Conservation (phyloP, 2,329 filamentous ascomycete genomes). For the Aspergillus fijiensis region DNA sequence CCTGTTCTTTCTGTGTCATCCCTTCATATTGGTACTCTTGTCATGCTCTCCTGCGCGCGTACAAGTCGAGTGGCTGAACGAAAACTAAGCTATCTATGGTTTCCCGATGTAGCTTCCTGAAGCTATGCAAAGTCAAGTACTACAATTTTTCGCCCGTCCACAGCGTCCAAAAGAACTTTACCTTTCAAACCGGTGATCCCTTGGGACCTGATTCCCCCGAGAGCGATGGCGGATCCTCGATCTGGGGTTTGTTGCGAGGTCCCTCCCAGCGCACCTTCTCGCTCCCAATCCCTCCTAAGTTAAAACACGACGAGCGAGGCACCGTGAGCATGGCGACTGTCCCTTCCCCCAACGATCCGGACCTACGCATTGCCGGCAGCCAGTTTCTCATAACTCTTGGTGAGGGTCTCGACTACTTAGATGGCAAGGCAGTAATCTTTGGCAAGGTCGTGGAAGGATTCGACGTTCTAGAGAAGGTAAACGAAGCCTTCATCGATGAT, state of each 20-base stretch:
- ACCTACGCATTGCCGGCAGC: conserved; percentile 78
- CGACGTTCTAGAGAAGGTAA: conserved; percentile 90
- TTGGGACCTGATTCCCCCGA: conserved; percentile 79
- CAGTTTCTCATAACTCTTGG: conserved; percentile 93
- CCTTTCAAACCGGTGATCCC: conserved; percentile 93
- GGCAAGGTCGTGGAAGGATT: conserved; percentile 95
- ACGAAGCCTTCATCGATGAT: conserved; percentile 81
- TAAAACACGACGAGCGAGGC: conserved; percentile 84
- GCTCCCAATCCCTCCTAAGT: conserved; percentile 79
- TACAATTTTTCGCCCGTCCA: conserved; percentile 96
- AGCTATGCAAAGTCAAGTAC: conserved; percentile 98
- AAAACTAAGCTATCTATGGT: conserved; percentile 52
- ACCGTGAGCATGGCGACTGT: conserved; percentile 98
- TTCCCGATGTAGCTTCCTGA: conserved; percentile 71
- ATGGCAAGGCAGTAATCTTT: conserved; percentile 93
- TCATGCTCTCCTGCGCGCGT: conserved; percentile 13
- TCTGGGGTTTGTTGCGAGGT: conserved; percentile 80
- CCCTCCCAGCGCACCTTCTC: conserved; percentile 73
- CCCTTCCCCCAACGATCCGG: conserved; percentile 70
- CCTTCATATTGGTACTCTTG: not conserved
- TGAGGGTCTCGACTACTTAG: conserved; percentile 83
- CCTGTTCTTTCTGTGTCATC: conserved; percentile 7
- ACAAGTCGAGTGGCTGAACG: conserved; percentile 54
- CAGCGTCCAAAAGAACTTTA: conserved; percentile 90
- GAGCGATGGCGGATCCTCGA: conserved; percentile 88